Evolutionary conservation across 257 asterid species (phyloP).

Genomic region (Buddleja alternifolia): DNA sequence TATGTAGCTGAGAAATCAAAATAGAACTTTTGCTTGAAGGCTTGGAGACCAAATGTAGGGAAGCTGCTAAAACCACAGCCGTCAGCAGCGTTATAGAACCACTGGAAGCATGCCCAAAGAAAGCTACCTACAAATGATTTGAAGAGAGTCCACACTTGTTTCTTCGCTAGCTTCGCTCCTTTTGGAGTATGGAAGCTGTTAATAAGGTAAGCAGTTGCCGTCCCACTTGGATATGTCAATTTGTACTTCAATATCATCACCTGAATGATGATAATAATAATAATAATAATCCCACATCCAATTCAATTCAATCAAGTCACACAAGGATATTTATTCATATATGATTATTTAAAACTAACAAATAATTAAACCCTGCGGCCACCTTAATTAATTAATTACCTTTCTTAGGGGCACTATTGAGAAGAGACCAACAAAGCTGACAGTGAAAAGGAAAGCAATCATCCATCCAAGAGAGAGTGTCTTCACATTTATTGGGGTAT

Average conservation of each 20-base stretch:
- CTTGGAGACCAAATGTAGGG: slow-evolving; percentile 79
- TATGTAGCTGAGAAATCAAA: slow-evolving; percentile 75
- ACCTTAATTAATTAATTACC: too few species aligned
- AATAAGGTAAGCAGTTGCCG: slow-evolving; percentile 85
- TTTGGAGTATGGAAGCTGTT: slow-evolving; percentile 87
- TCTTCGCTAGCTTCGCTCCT: slow-evolving; percentile 78
- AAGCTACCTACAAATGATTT: slow-evolving; percentile 64
- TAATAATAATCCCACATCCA: too few species aligned
- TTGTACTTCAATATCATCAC: slow-evolving; percentile 80
- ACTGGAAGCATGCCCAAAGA: slow-evolving; percentile 60
- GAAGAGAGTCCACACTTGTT: slow-evolving; percentile 65
- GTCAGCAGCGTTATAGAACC: slow-evolving; percentile 65
- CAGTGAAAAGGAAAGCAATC: slow-evolving; percentile 52
- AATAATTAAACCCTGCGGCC: too few species aligned
- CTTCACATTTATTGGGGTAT: slow-evolving; percentile 57
- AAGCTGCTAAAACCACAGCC: slow-evolving; percentile 74
- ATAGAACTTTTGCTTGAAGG: slow-evolving; percentile 50
- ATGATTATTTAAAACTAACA: too few species aligned
- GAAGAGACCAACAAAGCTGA: slow-evolving; percentile 84
- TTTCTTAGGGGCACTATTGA: slow-evolving; percentile 73
- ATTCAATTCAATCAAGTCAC: too few species aligned
- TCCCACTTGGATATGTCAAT: slow-evolving; percentile 86
- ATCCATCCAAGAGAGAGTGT: slow-evolving; percentile 66
- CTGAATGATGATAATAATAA: slow-evolving; percentile 30
- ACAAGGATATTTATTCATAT: too few species aligned